phyloP scores from a whole-genome alignment of 352 stramenopile genomes.

The Phytopythium mirpurense region DNA sequence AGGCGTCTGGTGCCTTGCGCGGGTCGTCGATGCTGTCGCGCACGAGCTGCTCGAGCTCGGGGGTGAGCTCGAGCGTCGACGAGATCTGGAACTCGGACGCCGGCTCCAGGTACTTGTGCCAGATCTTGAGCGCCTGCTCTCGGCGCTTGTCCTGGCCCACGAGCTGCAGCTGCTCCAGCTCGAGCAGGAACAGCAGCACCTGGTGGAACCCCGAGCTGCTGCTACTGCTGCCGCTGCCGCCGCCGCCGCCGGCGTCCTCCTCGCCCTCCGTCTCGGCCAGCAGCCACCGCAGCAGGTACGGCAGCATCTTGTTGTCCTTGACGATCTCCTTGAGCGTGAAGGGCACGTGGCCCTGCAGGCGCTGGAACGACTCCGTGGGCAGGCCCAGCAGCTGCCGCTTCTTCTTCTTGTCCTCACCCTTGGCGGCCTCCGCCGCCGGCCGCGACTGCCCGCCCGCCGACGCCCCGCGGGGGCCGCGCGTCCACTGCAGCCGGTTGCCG shows the following conservation, averaged over 20 bases:
- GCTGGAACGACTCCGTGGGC: conserved; percentile 57
- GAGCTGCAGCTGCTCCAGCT: conserved; percentile 77
- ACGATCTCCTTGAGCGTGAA: conserved; percentile 84
- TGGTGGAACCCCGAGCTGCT: conserved; percentile 55
- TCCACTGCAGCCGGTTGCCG: conserved; percentile 59
- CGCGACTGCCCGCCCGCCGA: neutral
- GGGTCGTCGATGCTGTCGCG: conserved; percentile 51
- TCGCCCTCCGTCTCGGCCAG: conserved; percentile 43
- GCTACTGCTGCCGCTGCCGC: conserved; percentile 36
- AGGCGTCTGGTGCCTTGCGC: conserved; percentile 56
- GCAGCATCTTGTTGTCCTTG: conserved; percentile 82
- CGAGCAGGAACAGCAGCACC: conserved; percentile 80
- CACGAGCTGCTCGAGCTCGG: conserved; percentile 71
- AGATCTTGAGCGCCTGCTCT: conserved; percentile 81
- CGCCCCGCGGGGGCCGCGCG: conserved; percentile 5
- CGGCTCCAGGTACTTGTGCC: conserved; percentile 82
- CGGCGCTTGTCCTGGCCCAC: conserved; percentile 54
- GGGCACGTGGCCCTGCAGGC: conserved; percentile 70
- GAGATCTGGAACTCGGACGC: conserved; percentile 81
- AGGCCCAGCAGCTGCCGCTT: conserved; percentile 43
- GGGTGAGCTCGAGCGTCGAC: conserved; percentile 70
- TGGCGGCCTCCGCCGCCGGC: neutral
- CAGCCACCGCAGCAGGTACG: conserved; percentile 76
- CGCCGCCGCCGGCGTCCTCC: conserved; percentile 14
- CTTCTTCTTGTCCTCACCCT: conserved; percentile 36